phyloP scores from a whole-genome alignment of 2,329 filamentous ascomycete species.

The Leptoxyphium fumago region DNA sequence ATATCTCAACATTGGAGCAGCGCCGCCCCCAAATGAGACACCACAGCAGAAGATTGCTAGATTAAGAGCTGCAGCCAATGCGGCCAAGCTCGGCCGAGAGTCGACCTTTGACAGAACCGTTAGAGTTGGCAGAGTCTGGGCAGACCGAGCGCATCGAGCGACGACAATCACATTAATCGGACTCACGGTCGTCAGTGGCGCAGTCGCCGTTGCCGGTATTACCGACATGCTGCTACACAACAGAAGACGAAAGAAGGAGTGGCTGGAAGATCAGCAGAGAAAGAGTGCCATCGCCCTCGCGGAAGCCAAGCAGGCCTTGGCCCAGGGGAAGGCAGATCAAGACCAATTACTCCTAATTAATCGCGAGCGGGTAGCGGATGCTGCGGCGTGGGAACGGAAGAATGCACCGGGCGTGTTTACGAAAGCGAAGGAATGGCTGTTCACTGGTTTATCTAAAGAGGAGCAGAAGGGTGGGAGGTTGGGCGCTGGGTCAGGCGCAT shows the following conservation, averaged over 20 bases:
- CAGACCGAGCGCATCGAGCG: constrained; percentile 46
- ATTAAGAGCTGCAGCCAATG: constrained; percentile 33
- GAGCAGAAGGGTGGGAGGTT: constrained; percentile 24
- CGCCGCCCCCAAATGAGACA: constrained; percentile 31
- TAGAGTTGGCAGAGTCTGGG: constrained; percentile 38
- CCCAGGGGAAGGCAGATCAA: constrained; percentile 30
- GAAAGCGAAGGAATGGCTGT: constrained; percentile 18
- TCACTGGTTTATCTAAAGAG: constrained; percentile 19
- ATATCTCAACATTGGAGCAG: constrained; percentile 11
- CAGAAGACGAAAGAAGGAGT: constrained; percentile 47
- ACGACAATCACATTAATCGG: constrained; percentile 47
- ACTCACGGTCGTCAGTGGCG: constrained; percentile 44
- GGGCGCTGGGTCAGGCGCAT: constrained; percentile 12
- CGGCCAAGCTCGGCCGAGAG: constrained; percentile 34
- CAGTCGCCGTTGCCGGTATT: constrained; percentile 48
- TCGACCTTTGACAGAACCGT: constrained; percentile 41
- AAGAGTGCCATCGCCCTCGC: constrained; percentile 28
- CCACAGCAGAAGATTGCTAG: constrained; percentile 40
- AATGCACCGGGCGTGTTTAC: constrained; percentile 23
- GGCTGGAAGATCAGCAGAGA: constrained; percentile 38
- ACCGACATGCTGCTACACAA: constrained; percentile 55
- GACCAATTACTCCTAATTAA: constrained; percentile 38
- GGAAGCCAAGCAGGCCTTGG: constrained; percentile 29
- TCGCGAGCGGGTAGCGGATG: constrained; percentile 48
- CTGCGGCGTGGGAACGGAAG: constrained; percentile 27